Percentiles rank a stretch among this genome's conserved stretches.
phyloP scores from a whole-genome alignment of 345 rosid genomes.

The Salix purpurea region DNA sequence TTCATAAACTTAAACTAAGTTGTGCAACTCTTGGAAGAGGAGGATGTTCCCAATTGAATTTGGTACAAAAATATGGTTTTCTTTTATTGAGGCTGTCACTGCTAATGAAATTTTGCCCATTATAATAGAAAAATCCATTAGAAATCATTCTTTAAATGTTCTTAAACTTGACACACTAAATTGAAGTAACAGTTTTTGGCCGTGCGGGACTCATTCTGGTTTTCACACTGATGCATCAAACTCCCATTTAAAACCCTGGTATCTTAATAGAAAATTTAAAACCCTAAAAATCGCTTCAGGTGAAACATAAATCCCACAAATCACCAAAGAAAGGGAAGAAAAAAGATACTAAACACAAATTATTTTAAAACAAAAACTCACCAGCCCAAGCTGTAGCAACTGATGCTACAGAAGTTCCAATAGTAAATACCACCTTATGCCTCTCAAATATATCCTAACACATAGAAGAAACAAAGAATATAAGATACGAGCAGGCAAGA shows the following conservation, averaged over 20 bases:
- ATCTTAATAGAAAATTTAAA: no score
- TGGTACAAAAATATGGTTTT: background rate
- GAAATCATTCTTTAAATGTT: no score
- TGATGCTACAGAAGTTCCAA: conserved; percentile 90
- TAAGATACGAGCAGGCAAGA: background rate
- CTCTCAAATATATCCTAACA: conserved; percentile 79
- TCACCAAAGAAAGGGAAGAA: background rate
- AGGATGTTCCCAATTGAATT: background rate
- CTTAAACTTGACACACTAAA: no score
- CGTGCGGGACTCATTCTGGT: no score
- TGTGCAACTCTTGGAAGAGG: background rate
- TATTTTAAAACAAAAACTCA: conserved; percentile 25
- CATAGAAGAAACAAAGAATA: background rate
- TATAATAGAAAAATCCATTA: background rate
- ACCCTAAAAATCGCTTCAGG: background rate
- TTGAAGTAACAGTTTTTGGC: no score
- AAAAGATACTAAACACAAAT: background rate
- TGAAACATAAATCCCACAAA: background rate
- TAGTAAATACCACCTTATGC: conserved; percentile 76
- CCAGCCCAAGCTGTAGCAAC: conserved; percentile 92
- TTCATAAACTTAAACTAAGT: background rate
- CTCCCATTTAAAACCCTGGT: no score
- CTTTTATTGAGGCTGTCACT: background rate
- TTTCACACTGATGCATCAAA: no score
- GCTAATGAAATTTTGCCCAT: background rate